Percentiles rank a stretch among this genome's conserved stretches.
Conservation (phyloP, 306 rosid genomes). For the Chamaecrista fasciculata region DNA sequence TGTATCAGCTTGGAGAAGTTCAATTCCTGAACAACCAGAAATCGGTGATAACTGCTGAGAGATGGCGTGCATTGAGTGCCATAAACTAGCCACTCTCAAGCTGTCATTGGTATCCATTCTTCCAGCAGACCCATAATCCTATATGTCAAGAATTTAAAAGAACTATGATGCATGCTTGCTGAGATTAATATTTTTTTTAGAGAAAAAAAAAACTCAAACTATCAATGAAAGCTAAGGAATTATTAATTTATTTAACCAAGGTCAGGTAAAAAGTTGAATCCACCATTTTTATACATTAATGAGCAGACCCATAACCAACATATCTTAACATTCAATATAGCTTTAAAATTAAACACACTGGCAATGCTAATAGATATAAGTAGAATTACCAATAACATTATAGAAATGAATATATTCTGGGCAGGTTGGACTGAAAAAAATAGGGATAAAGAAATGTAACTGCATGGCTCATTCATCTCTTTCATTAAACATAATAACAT, state of each 20-base stretch:
- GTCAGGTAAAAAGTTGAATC: neutral
- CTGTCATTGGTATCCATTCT: slow-evolving; percentile 95
- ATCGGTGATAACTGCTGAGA: slow-evolving; percentile 88
- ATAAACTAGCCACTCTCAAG: slow-evolving; percentile 90
- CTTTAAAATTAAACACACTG: slow-evolving; percentile 12
- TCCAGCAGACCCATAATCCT: slow-evolving; percentile 87
- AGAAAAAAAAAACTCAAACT: neutral
- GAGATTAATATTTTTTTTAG: too few relatives aligned
- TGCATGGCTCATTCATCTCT: neutral
- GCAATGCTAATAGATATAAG: neutral
- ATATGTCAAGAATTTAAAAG: neutral
- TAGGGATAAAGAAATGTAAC: neutral
- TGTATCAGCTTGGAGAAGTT: slow-evolving; percentile 88
- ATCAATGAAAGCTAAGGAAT: neutral
- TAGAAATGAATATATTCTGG: neutral
- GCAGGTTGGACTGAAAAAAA: neutral
- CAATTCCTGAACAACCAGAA: slow-evolving; percentile 73
- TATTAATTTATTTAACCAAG: neutral
- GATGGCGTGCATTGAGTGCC: slow-evolving; percentile 99
- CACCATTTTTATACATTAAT: neutral
- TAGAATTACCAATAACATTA: neutral
- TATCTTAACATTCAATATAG: neutral
- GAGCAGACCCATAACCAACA: neutral
- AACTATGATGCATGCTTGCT: neutral
- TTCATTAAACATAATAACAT: slow-evolving; percentile 5